Evolutionary conservation across 148 eudicot genomes (phyloP).

Genomic region (Suaeda aralocaspica): DNA sequence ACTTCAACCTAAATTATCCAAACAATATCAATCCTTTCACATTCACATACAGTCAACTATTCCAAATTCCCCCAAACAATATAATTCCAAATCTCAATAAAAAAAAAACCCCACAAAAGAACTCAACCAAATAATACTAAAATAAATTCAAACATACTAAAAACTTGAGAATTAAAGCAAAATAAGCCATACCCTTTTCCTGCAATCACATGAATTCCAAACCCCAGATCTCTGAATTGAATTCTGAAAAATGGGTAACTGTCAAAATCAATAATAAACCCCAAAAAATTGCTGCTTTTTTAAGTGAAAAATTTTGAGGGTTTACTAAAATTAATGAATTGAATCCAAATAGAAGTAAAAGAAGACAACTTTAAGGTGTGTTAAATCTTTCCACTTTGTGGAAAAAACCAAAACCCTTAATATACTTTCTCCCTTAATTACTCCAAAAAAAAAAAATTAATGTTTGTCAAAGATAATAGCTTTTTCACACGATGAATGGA

Average conservation of each 20-base stretch:
- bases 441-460: too few species aligned
- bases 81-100: conserved; percentile 9
- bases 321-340: neutral
- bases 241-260: conserved; percentile 5
- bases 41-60: conserved; percentile 21
- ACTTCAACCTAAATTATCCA: conserved; percentile 9
- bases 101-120: conserved; percentile 18
- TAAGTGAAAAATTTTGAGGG: neutral
- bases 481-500: neutral
- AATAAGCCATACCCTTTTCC: conserved; percentile 37
- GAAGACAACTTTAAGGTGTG: too few species aligned
- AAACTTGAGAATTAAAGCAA: conserved; percentile 1
- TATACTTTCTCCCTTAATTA: neutral
- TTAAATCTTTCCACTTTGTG: neutral
- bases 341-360: neutral
- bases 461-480: neutral
- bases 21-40: conserved; percentile 1
- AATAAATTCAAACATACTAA: conserved; percentile 5
- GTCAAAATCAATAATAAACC: conserved; percentile 5
- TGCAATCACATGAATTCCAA: conserved; percentile 15
- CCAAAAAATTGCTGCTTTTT: neutral
- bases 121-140: conserved; percentile 6
- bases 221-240: conserved; percentile 7
- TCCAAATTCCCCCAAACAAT: conserved; percentile 5
- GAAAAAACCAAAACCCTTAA: neutral